These are phyloP conservation scores for Ophiocordyceps polyrhachis-furcata DNA, from an alignment of 2,329 filamentous ascomycete species.

Conservation along the genomic window DNA sequence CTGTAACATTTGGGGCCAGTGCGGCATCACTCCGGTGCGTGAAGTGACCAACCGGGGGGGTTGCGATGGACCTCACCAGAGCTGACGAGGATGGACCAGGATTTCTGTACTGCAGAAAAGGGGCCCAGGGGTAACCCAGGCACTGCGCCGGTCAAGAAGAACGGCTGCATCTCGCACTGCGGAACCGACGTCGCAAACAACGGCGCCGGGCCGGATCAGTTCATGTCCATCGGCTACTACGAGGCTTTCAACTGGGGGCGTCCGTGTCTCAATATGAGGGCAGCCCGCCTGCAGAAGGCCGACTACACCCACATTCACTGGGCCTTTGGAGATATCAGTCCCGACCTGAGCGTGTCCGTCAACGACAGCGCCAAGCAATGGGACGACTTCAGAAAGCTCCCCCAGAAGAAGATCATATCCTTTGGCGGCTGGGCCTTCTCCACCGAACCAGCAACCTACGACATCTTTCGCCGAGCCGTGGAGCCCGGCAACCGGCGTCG, in stretches of 20 bases:
- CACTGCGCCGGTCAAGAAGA: conserved; percentile 9
- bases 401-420: conserved; percentile 10
- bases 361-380: conserved; percentile 9
- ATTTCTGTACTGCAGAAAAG: conserved; percentile 15
- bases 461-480: conserved; percentile 5
- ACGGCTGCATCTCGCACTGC: conserved; percentile 13
- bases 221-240: conserved; percentile 7
- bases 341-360: conserved; percentile 4
- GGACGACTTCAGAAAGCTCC: conserved; percentile 4
- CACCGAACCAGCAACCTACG: conserved; percentile 2
- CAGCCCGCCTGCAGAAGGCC: conserved; percentile 1
- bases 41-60: too few species aligned
- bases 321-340: conserved; percentile 14
- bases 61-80: too few species aligned
- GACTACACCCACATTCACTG: conserved; percentile 17
- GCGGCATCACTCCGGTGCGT: conserved; percentile 19
- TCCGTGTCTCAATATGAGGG: background rate
- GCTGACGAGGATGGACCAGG: too few species aligned
- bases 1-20: conserved; percentile 21
- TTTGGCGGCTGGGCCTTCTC: conserved; percentile 13
- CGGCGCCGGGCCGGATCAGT: background rate
- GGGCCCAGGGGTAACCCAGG: conserved; percentile 16
- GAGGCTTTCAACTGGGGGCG: conserved; percentile 2
- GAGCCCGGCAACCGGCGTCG: conserved; percentile 11
- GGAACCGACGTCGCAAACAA: conserved; percentile 7